Conservation (phyloP, 768 basidiomycete genomes). For the Leccinellum rugosiceps region DNA sequence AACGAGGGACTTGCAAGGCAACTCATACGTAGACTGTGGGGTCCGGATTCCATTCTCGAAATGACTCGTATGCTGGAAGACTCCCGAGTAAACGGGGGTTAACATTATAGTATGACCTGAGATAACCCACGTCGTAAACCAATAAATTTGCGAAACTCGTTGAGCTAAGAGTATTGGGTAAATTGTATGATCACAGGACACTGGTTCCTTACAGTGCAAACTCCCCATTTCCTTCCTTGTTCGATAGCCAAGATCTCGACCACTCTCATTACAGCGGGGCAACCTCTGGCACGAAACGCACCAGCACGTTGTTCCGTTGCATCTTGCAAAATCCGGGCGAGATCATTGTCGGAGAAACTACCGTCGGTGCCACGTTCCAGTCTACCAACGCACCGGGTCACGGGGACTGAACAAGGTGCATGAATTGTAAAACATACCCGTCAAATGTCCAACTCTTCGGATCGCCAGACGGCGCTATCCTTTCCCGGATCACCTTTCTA, state of each 20-base stretch:
- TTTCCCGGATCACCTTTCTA: constrained; percentile 11
- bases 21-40: constrained; percentile 49
- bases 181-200: not conserved
- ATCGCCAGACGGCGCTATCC: constrained; percentile 4
- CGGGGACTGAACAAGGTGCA: not conserved
- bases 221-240: constrained; percentile 64
- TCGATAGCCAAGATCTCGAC: constrained; percentile 70
- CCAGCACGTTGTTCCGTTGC: constrained; percentile 58
- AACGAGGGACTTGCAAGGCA: not conserved
- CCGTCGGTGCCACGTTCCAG: constrained; percentile 49
- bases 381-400: constrained; percentile 28
- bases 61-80: constrained; percentile 51
- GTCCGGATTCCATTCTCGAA: constrained; percentile 73
- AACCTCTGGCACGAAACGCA: constrained; percentile 68
- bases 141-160: constrained; percentile 71
- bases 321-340: constrained; percentile 59
- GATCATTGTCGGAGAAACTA: constrained; percentile 59
- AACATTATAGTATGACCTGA: not conserved
- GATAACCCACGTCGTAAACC: constrained; percentile 57
- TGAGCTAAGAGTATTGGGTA: constrained; percentile 39
- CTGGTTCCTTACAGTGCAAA: constrained; percentile 55
- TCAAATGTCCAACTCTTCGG: constrained; percentile 55
- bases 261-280: constrained; percentile 59
- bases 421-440: constrained; percentile 30
- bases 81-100: constrained; percentile 5